A percentile compares a stretch with the other conserved stretches of the same genome.
These are phyloP conservation scores for Biscutella laevigata DNA, from an alignment of 441 rosid species.

Conservation along the genomic window DNA sequence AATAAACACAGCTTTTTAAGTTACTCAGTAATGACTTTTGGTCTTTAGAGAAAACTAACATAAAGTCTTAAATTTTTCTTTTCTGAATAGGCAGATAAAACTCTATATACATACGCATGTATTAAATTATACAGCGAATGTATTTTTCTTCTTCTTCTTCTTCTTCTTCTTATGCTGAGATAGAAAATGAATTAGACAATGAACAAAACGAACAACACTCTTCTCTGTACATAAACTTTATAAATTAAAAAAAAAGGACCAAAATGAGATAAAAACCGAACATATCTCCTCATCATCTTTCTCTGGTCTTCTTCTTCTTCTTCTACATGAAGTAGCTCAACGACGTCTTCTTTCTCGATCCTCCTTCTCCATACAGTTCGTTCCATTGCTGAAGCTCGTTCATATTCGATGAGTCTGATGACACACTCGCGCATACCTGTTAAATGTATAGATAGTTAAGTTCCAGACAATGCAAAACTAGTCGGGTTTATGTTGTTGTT, in stretches of 20 bases:
- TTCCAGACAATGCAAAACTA: neutral
- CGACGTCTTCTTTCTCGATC: slow-evolving; percentile 86
- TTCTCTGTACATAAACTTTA: slow-evolving; percentile 26
- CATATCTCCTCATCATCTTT: slow-evolving; percentile 11
- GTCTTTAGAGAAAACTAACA: too few relatives aligned
- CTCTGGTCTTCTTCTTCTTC: slow-evolving; percentile 46
- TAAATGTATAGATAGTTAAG: too few relatives aligned
- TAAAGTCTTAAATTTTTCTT: too few relatives aligned
- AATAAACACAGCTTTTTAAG: too few relatives aligned
- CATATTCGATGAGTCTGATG: slow-evolving; percentile 89
- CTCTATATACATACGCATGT: slow-evolving; percentile 22
- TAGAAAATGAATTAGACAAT: slow-evolving; percentile 26
- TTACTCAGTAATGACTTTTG: too few relatives aligned
- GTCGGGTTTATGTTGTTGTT: neutral
- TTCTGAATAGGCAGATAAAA: too few relatives aligned
- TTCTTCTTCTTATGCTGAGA: slow-evolving; percentile 17
- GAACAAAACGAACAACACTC: slow-evolving; percentile 18
- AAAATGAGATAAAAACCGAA: slow-evolving; percentile 21
- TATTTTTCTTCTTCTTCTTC: too few relatives aligned
- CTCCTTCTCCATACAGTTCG: slow-evolving; percentile 96
- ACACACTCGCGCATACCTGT: slow-evolving; percentile 95
- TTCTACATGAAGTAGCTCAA: slow-evolving; percentile 96
- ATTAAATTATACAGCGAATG: slow-evolving; percentile 27
- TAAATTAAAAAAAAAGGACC: slow-evolving; percentile 17
- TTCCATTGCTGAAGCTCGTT: slow-evolving; percentile 95